phyloP scores from a whole-genome alignment of 169 alveolate genomes.

The Eimeria praecox region DNA sequence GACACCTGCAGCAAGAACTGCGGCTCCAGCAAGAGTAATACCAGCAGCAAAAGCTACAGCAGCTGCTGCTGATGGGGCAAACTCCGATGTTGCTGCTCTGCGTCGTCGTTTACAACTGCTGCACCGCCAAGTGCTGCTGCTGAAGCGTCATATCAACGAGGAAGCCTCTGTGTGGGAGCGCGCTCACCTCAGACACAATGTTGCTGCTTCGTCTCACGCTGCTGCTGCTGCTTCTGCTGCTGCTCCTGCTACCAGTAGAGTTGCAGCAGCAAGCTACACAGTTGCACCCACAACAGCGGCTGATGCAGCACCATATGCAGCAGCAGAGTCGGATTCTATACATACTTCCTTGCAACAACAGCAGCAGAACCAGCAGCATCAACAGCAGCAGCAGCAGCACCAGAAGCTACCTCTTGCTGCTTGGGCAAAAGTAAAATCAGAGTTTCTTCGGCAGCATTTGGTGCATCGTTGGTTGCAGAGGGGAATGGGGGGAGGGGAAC shows the following conservation, averaged over 20 bases:
- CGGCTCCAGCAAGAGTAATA: no score
- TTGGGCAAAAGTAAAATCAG: constrained; percentile 27
- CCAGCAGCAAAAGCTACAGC: background rate
- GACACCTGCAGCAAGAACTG: background rate
- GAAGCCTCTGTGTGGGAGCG: constrained; percentile 60
- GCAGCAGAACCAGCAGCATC: constrained; percentile 1
- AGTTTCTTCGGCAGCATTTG: constrained; percentile 68
- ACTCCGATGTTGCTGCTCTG: constrained; percentile 32
- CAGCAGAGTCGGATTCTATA: background rate
- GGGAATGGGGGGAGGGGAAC: constrained; percentile 44
- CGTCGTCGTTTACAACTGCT: constrained; percentile 51
- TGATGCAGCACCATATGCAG: background rate
- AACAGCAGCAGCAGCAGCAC: constrained; percentile 2
- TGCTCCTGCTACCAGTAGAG: background rate
- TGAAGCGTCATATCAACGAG: constrained; percentile 41
- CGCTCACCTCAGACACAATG: background rate
- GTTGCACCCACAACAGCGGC: background rate
- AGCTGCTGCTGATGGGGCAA: background rate
- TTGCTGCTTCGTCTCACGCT: constrained; percentile 18
- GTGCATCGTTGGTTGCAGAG: constrained; percentile 75
- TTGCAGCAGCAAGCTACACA: background rate
- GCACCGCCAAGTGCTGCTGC: constrained; percentile 55
- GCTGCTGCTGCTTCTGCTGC: constrained; percentile 18
- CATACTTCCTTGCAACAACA: background rate
- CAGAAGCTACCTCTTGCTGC: constrained; percentile 3